Base-by-base conservation (phyloP, 768 basidiomycete genomes). In the Wakefieldia striispora region DNA sequence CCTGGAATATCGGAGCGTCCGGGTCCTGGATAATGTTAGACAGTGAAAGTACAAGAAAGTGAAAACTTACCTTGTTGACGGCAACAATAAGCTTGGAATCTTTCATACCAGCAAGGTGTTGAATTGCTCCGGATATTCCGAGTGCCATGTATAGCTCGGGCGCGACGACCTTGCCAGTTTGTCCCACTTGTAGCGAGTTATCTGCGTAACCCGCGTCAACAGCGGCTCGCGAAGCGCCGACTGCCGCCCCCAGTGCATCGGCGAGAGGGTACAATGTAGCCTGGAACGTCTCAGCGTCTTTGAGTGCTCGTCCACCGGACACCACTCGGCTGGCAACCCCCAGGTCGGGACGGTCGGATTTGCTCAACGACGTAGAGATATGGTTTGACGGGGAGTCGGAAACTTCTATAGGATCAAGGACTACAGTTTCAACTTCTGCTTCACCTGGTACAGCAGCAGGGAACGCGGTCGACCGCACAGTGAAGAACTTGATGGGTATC, bases 71-170 rank as follows among this genome's bases (percentile, higher is more conserved):
- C 82, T 99, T 99, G 76, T 99, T 99, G 54, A 99, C 80, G 4
- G 97, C 97, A 27, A 97, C 95, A 53, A 99, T 99, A 55, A 97
- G 76, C 74, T 98, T 99, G 11, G 91, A 94, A 62, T 97, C 97
- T 68, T 99, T 99, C 97, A 98, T 99, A 9, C 97, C 97, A 19
- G 97, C 97, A 47, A 98, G 75, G 74, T 99, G 97, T 72, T 99
- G 97, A 60, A 98, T 99, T 13, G 97, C 97, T 16, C 97, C 97
- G 9, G 94, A 97, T 59, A 99, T 98, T 43, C 97, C 97, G 42
- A 98, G 70, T 4, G 97, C 97, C 70, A 98, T 81, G 71, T 99
- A 99, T 45, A 99, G 73, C 65, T 95, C 91, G 0, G 97, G 95
- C 3, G 97, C 95, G 37, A 98, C 95, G 31, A 99, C 89, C 71